Percentiles rank a stretch among this genome's conserved stretches.
Conservation (phyloP, 2,329 filamentous ascomycete species). For the Venturia asperata region DNA sequence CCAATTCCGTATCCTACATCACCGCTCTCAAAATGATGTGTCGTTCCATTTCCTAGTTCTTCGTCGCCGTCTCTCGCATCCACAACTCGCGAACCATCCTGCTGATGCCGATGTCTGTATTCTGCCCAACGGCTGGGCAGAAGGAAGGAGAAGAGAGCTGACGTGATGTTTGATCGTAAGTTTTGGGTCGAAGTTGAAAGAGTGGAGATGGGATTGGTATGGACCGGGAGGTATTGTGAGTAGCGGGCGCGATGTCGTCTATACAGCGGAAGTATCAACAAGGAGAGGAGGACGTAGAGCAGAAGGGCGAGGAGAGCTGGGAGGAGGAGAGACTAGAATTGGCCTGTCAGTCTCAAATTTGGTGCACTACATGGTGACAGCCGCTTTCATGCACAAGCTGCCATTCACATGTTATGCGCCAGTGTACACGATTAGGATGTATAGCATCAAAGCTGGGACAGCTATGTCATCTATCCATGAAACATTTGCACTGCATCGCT, state of each 20-base stretch:
- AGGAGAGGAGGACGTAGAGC: conserved; percentile 38
- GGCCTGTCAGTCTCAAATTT: background rate
- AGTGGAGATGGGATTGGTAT: conserved; percentile 21
- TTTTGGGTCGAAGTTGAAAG: conserved; percentile 25
- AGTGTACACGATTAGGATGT: background rate
- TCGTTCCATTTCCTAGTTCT: conserved; percentile 29
- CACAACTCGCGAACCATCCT: conserved; percentile 13
- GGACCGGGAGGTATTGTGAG: conserved; percentile 33
- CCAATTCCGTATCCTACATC: conserved; percentile 43
- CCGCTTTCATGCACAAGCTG: background rate
- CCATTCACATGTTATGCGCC: background rate
- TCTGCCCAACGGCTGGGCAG: conserved; percentile 16
- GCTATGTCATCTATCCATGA: background rate
- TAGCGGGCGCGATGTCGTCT: conserved; percentile 40
- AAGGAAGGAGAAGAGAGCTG: conserved; percentile 13
- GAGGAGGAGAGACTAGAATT: conserved; percentile 36
- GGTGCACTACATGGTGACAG: background rate
- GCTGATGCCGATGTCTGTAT: conserved; percentile 8
- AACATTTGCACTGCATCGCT: background rate
- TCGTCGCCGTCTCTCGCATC: conserved; percentile 21
- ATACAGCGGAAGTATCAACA: conserved; percentile 38
- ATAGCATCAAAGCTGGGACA: background rate
- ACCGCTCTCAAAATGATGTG: conserved; percentile 35
- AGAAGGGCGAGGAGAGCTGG: conserved; percentile 38
- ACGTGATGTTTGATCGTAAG: conserved; percentile 19